Base-by-base conservation (phyloP, 2,329 filamentous ascomycete species). In the Phialocephala subalpina region DNA sequence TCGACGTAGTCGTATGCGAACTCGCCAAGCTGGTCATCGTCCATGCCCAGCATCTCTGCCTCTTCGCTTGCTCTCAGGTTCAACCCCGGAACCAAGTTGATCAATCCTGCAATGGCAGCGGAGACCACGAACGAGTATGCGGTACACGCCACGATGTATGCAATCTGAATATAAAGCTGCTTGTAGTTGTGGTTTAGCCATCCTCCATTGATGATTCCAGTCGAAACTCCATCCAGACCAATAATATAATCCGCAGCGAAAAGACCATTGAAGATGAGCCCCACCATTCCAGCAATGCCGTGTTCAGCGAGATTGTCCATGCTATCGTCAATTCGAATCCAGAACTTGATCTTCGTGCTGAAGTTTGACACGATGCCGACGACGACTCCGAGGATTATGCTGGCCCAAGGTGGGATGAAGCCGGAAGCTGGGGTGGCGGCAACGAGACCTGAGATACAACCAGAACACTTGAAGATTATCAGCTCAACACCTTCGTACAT, bases 21-120 rank as follows among this genome's bases (percentile, higher is more conserved):
- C 80, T 96, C 92, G 79, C 92, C 92, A 73, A 95, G 91, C 81
- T 96, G 92, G 80, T 95, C 92, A 77, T 95, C 92, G 75, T 96
- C 92, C 91, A 95, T 94, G 72, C 92, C 92, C 63, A 95, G 87
- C 14, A 95, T 87, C 80, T 96, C 92, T 27, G 92, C 92, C 79
- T 94, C 90, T 75, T 94, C 91, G 29, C 87, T 90, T 9, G 92
- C 92, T 65, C 92, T 91, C 53, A 96, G 90, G 78, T 93, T 87
- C 25, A 96, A 86, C 56, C 92, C 92, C 33, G 92, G 92, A 22
- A 94, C 84, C 69, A 89, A 77, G 81, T 96, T 90, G 80, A 96
- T 91, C 75, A 81, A 76, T 80, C 90, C 92, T 67, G 92, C 92
- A 73, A 96, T 86, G 73, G 90, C 76, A 63, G 91, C 89, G 66